phyloP scores from a whole-genome alignment of 2,329 filamentous ascomycete genomes.

The Venturia nashicola region DNA sequence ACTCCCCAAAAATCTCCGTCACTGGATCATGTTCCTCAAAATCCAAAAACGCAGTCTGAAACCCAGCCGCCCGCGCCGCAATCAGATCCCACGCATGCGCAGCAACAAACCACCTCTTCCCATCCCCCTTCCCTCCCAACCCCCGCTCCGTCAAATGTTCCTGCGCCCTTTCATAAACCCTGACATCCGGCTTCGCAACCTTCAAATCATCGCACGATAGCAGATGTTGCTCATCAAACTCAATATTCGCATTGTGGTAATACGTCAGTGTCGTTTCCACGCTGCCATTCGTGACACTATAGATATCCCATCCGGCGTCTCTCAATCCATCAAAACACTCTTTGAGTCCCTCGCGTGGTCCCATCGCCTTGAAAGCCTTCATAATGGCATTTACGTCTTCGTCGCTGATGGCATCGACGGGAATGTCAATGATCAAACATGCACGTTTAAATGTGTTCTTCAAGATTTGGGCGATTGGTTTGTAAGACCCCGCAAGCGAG shows the following conservation, averaged over 20 bases:
- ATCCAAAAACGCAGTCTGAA: not conserved
- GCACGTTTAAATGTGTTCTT: not conserved
- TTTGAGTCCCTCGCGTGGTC: not conserved
- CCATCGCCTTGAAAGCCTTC: not conserved
- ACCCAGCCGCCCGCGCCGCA: not conserved
- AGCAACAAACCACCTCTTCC: not conserved
- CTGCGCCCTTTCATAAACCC: not conserved
- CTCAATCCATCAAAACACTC: not conserved
- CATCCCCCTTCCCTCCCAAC: not conserved
- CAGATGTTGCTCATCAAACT: not conserved
- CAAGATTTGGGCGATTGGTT: not conserved
- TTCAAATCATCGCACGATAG: not conserved
- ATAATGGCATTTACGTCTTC: not conserved
- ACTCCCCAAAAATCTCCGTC: not conserved
- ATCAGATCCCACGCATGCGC: not conserved
- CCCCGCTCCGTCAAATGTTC: not conserved
- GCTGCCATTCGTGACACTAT: not conserved
- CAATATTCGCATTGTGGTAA: not conserved
- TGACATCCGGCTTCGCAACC: not conserved
- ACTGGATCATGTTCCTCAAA: not conserved
- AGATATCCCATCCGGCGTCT: not conserved
- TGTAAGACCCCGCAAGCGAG: not conserved
- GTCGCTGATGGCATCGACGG: not conserved
- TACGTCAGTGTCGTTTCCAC: not conserved
- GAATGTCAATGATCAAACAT: not conserved